Base-by-base conservation (phyloP, 768 basidiomycete species). In the Phanerochaete sordida region DNA sequence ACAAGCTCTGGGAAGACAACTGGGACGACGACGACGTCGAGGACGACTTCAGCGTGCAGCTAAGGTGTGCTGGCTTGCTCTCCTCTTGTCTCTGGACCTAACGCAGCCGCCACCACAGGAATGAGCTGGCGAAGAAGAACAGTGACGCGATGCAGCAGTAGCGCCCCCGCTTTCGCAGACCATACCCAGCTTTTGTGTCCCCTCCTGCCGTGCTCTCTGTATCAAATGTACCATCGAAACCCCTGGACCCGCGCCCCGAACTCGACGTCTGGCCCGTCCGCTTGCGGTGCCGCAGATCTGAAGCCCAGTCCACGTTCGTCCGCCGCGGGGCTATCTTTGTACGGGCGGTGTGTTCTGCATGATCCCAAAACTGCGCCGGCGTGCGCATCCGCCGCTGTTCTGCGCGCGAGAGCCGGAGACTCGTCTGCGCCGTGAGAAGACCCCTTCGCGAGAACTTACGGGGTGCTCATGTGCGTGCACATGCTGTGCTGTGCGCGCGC, bases 21-120 rank as follows among this genome's bases (percentile, higher is more conserved):
- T 99, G 97, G 97, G 97, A 99, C 69, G 97, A 99, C 67, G 97
- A 99, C 75, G 96, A 98, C 74, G 87, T 97, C 62, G 96, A 96
- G 72, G 95, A 98, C 67, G 94, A 97, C 65, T 99, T 99, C 71
- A 95, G 93, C 67, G 87, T 91, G 55, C 94, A 97, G 75, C 77
- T 99, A 66, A 85, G 97, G 97, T 95, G 70, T 66, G 90, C 12
- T 27, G 9, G n/a, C 19, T 33, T 21, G 7, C 2, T 2, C 43
- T 15, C 28, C 11, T n/a, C 16, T 5, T 44, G 1, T 12, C 31
- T 37, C 24, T n/a, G 31, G 23, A 2, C 35, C 26, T 12, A 46
- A 26, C n/a, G 15, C 19, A 43, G 19, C 35, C 2, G 8, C 4
- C 12, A 1, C 56, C 23, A 19, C 16, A 63, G 60, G 56, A 67